Conservation (phyloP, 2,329 filamentous ascomycete species). For the Cladosporium oxysporum region DNA sequence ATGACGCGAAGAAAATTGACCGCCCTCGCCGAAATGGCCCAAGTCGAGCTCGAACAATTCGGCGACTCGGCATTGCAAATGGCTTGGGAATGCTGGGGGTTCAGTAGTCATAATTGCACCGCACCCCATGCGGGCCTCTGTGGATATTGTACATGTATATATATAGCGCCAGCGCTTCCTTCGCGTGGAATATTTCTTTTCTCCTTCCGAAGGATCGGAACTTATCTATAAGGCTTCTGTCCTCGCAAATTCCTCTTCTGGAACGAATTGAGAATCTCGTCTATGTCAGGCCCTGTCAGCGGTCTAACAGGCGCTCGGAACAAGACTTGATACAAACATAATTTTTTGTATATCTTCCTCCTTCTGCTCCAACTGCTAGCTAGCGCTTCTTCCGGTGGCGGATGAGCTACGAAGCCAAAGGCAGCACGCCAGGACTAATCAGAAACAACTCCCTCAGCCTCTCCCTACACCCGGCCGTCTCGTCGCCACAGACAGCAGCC, state of each 20-base stretch:
- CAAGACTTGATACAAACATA: neutral
- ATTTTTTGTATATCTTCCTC: neutral
- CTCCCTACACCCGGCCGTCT: conserved; percentile 27
- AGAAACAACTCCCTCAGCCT: conserved; percentile 29
- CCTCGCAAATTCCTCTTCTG: neutral
- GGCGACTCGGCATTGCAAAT: conserved; percentile 3
- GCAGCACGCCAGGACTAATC: conserved; percentile 49
- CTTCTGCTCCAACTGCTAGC: neutral
- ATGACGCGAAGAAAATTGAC: conserved; percentile 20
- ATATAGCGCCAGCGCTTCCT: conserved; percentile 1
- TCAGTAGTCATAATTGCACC: neutral
- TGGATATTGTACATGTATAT: neutral
- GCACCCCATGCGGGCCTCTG: neutral
- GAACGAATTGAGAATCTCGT: neutral
- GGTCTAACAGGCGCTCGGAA: conserved; percentile 14
- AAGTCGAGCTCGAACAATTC: neutral
- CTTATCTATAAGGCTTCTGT: neutral
- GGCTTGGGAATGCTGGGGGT: neutral
- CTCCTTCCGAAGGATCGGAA: neutral
- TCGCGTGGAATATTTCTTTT: neutral
- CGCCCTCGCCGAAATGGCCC: conserved; percentile 4
- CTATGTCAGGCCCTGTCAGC: conserved; percentile 14
- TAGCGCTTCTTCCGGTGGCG: neutral
- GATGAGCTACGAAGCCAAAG: conserved; percentile 36
- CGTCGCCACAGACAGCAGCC: conserved; percentile 31